Percentiles rank a stretch among this genome's conserved stretches.
phyloP scores from a whole-genome alignment of 345 rosid species.

The Lenwebbia sp. region DNA sequence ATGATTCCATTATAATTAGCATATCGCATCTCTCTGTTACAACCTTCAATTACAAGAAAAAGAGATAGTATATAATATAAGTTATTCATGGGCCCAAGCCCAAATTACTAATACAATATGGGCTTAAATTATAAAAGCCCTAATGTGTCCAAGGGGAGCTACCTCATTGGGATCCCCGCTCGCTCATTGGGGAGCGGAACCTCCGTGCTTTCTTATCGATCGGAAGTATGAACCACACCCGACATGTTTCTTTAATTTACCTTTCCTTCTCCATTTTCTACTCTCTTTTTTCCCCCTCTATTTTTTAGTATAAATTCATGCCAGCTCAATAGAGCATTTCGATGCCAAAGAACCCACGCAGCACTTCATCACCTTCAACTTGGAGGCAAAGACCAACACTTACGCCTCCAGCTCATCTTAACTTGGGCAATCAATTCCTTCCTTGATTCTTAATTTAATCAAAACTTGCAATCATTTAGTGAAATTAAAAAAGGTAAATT shows the following conservation, averaged over 20 bases:
- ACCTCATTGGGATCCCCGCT: too few relatives aligned
- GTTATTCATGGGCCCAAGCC: too few relatives aligned
- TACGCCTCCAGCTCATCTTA: background rate
- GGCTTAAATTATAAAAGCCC: too few relatives aligned
- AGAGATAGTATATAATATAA: too few relatives aligned
- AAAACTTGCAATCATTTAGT: background rate
- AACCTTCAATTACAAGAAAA: too few relatives aligned
- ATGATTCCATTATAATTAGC: too few relatives aligned
- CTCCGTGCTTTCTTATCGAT: too few relatives aligned
- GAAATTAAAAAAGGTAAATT: too few relatives aligned
- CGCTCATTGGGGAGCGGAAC: rapidly evolving
- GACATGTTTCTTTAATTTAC: background rate
- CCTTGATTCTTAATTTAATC: background rate
- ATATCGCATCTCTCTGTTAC: too few relatives aligned
- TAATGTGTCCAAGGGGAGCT: too few relatives aligned
- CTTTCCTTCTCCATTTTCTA: background rate
- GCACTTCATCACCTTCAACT: background rate
- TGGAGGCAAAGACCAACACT: background rate
- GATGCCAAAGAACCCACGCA: background rate
- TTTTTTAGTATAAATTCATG: background rate
- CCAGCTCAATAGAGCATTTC: background rate
- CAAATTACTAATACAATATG: too few relatives aligned
- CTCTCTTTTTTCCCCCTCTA: background rate
- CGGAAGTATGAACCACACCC: too few relatives aligned
- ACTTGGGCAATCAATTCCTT: background rate